phyloP scores from a whole-genome alignment of 495 filamentous ascomycete genomes.

The Amniculicola lignicola region DNA sequence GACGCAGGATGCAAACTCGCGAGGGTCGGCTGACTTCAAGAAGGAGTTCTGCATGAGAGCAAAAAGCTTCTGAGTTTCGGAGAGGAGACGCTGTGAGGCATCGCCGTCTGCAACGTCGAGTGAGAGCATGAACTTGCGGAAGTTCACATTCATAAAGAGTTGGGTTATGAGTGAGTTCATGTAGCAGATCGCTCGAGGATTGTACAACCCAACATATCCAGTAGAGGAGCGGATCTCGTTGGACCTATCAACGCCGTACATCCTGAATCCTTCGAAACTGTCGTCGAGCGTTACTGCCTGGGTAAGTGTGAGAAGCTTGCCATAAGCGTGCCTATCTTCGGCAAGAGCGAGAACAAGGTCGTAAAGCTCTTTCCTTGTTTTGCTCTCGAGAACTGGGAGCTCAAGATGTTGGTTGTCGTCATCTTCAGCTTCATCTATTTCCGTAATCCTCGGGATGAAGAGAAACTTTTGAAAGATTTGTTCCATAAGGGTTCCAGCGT shows the following conservation, averaged over 20 bases:
- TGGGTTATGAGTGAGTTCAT: slow-evolving; percentile 94
- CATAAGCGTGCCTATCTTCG: slow-evolving; percentile 48
- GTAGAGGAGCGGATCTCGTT: slow-evolving; percentile 69
- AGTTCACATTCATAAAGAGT: slow-evolving; percentile 92
- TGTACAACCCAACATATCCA: slow-evolving; percentile 79
- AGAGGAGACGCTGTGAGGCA: slow-evolving; percentile 63
- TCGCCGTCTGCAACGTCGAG: slow-evolving; percentile 52
- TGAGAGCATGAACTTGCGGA: slow-evolving; percentile 79
- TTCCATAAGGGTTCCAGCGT: slow-evolving; percentile 47
- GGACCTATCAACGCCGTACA: slow-evolving; percentile 54
- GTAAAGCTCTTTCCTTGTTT: slow-evolving; percentile 62
- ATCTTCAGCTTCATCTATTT: slow-evolving; percentile 8
- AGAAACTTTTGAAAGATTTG: slow-evolving; percentile 65
- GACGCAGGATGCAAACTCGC: slow-evolving; percentile 68
- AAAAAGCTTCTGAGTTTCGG: slow-evolving; percentile 77
- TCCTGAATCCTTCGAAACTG: slow-evolving; percentile 36
- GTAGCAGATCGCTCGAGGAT: slow-evolving; percentile 96
- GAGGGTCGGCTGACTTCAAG: slow-evolving; percentile 67
- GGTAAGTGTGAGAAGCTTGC: slow-evolving; percentile 45
- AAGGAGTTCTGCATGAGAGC: slow-evolving; percentile 79
- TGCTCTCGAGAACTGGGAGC: slow-evolving; percentile 51
- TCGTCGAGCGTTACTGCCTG: slow-evolving; percentile 54
- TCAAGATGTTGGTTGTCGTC: not conserved
- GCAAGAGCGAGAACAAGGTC: slow-evolving; percentile 59
- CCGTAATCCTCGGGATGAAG: slow-evolving; percentile 57